Evolutionary conservation across 768 basidiomycete genomes (phyloP), one percentile per base, ranked within the genome.

Genomic region (Fibroporia radiculosa): DNA sequence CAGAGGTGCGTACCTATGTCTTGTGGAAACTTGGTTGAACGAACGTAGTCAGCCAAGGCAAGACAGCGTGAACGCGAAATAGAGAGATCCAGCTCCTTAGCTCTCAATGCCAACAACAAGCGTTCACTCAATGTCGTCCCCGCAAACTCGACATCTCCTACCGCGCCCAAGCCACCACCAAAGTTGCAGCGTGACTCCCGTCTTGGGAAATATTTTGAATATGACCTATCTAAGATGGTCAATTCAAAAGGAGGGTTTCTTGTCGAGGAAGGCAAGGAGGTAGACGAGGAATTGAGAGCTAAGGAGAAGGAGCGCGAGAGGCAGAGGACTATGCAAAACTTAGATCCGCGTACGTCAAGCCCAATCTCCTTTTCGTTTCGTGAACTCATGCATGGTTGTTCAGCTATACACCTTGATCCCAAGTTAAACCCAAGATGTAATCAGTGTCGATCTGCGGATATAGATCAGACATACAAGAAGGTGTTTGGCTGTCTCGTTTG

Each of bases 181-280:
- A 72, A 69, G 43, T 66, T 91, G 44, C 77, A 78, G 56, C 78
- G 84, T 6, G 87, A 92, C 54, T 75, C 82, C 11, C 77, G 87
- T 26, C 69, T 92, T 10, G 95, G 91, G 22, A 88, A 79, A 38
- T 97, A 97, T 67, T 95, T 95, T 53, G 95, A 98, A 53, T 98
- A 96, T 77, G 93, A 97, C 62, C 65, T 97, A 12, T 87, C 87
- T 11, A 97, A 96, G 71, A 88, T 97, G 82, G 84, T 92, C 58
- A 97, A 99, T 62, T 84, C 92, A 6, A 87, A 93, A 61, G 96
- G 95, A 40, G 96, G 96, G 1, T 99, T 97, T 63, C 65, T 99
- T 57, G 72, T 95, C 4, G 89, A 95, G 51, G 93, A 95, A 34
- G 82, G 78, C n/a, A 78, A 80, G 52, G 85, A 87, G 50, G 73